Conservation (phyloP, 1,139 yeast species). For the Yamadazyma buinensis region DNA sequence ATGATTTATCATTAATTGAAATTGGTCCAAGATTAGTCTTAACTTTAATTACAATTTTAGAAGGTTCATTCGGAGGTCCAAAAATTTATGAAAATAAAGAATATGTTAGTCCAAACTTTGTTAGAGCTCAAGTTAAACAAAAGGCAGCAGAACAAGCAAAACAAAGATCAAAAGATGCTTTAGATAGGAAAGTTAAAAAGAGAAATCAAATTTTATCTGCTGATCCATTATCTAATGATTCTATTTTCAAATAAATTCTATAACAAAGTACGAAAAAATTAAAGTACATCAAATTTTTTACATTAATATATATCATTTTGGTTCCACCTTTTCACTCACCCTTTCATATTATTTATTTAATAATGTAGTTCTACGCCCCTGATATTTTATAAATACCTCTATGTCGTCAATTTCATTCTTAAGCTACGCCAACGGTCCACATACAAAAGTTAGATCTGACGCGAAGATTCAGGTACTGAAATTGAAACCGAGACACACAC, state of each 20-base stretch:
- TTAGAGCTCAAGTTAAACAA: slow-evolving; percentile 82
- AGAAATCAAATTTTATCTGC: slow-evolving; percentile 71
- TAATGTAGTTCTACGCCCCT: too few species aligned
- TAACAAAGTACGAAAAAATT: too few species aligned
- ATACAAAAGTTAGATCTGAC: too few species aligned
- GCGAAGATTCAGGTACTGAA: too few species aligned
- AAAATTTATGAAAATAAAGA: slow-evolving; percentile 96
- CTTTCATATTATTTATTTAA: too few species aligned
- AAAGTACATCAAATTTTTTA: too few species aligned
- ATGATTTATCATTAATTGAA: slow-evolving; percentile 77
- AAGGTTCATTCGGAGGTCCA: slow-evolving; percentile 98
- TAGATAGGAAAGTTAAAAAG: slow-evolving; percentile 68
- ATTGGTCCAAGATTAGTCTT: slow-evolving; percentile 96
- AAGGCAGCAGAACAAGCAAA: slow-evolving; percentile 79
- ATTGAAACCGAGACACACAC: too few species aligned
- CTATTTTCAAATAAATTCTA: slow-evolving; percentile 74
- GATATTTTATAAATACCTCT: too few species aligned
- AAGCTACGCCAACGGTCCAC: too few species aligned
- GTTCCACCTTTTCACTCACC: too few species aligned
- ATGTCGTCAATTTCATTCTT: too few species aligned
- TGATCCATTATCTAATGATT: slow-evolving; percentile 83
- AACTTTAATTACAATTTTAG: slow-evolving; percentile 86
- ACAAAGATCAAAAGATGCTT: slow-evolving; percentile 75
- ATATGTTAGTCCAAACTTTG: slow-evolving; percentile 93
- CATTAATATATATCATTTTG: too few species aligned